Evolutionary conservation across 73 alveolate genomes (phyloP).

Genomic region (Paramecium caudatum): DNA sequence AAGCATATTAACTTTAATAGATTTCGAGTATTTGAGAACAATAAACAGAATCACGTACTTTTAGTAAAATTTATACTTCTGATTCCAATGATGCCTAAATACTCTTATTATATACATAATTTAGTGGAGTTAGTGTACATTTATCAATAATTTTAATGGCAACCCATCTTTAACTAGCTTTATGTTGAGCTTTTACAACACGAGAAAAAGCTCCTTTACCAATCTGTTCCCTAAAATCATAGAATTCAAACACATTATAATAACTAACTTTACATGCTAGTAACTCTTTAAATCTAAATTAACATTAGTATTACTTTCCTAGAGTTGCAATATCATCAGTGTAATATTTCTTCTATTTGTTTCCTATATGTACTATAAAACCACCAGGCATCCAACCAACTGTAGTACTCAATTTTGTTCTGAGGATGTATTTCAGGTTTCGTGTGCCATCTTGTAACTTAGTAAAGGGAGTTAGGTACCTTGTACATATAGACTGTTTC

Average conservation of each 20-base stretch:
- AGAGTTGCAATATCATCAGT: neutral
- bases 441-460: neutral
- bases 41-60: neutral
- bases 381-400: slow-evolving; percentile 26
- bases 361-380: neutral
- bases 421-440: neutral
- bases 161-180: neutral
- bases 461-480: neutral
- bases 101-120: neutral
- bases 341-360: neutral
- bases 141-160: slow-evolving; percentile 46
- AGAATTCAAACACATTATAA: slow-evolving; percentile 11
- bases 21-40: slow-evolving; percentile 21
- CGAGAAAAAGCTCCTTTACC: slow-evolving; percentile 30
- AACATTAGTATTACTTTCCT: neutral
- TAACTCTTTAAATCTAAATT: slow-evolving; percentile 6
- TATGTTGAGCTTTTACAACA: neutral
- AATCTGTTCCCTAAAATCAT: slow-evolving; percentile 11
- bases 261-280: slow-evolving; percentile 52
- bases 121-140: slow-evolving; percentile 39
- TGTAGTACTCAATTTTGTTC: neutral
- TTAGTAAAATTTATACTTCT: slow-evolving; percentile 9
- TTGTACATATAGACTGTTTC: neutral
- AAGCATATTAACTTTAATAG: slow-evolving; percentile 8
- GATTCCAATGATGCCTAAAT: slow-evolving; percentile 26